Conservation (phyloP, 805 yeast genomes). For the Suhomyces faveliae region DNA sequence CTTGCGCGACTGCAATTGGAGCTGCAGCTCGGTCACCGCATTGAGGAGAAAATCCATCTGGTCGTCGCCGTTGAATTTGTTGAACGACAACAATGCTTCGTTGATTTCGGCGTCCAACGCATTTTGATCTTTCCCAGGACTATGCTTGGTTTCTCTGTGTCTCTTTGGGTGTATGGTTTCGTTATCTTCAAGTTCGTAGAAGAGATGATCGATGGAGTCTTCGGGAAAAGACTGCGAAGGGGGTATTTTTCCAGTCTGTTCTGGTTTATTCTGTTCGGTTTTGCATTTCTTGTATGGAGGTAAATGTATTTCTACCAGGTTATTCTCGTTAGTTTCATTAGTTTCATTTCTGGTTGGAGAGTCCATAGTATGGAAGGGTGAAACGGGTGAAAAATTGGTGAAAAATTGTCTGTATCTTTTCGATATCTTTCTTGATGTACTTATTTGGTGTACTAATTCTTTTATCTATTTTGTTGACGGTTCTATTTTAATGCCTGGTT, state of each 20-base stretch:
- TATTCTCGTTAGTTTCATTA: slow-evolving; percentile 3
- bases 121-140: neutral
- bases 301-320: slow-evolving; percentile 1
- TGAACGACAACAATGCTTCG: slow-evolving; percentile 15
- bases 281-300: slow-evolving; percentile 5
- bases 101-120: slow-evolving; percentile 15
- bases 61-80: slow-evolving; percentile 11
- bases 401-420: no score
- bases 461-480: no score
- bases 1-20: neutral
- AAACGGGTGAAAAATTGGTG: no score
- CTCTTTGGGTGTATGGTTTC: neutral
- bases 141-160: neutral
- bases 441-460: no score
- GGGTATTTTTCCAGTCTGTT: neutral
- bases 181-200: slow-evolving; percentile 5
- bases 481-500: no score
- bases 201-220: slow-evolving; percentile 7
- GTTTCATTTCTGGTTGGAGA: neutral
- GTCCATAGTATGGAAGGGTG: neutral
- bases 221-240: neutral
- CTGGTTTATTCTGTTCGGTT: neutral
- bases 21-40: neutral
- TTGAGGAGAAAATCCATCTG: neutral
- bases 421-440: no score